Conservation (phyloP, 2,329 filamentous ascomycete species). For the Ophiocordyceps sinensis region DNA sequence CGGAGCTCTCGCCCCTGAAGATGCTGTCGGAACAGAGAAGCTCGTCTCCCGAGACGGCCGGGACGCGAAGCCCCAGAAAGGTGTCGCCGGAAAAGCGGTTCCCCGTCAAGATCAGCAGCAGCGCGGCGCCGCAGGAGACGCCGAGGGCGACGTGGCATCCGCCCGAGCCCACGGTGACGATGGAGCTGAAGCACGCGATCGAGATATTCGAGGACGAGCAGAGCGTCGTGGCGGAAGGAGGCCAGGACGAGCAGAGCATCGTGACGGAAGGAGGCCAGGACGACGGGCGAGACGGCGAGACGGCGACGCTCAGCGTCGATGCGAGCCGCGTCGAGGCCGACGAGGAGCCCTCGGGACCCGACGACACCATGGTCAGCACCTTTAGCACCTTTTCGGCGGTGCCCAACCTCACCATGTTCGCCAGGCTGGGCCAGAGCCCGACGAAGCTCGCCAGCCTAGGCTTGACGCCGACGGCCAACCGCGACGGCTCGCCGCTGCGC, state of each 20-base stretch:
- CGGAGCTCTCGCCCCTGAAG: conserved; percentile 42
- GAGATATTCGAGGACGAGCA: conserved; percentile 50
- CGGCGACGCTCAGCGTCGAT: conserved; percentile 14
- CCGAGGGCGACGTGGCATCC: conserved; percentile 3
- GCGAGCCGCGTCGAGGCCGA: conserved; percentile 13
- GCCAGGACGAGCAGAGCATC: conserved; percentile 32
- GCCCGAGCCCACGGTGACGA: conserved; percentile 25
- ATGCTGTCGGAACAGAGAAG: conserved; percentile 28
- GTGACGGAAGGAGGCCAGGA: conserved; percentile 8
- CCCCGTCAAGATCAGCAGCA: conserved; percentile 42
- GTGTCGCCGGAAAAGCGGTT: conserved; percentile 42
- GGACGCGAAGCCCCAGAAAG: conserved; percentile 28
- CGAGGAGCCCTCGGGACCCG: conserved; percentile 33
- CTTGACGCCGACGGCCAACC: conserved; percentile 1
- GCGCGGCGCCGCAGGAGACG: conserved; percentile 7
- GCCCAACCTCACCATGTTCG: conserved; percentile 74
- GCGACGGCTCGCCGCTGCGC: conserved; percentile 21
- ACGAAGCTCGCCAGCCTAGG: conserved; percentile 31
- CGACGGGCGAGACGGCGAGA: conserved; percentile 11
- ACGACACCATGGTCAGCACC: conserved; percentile 65
- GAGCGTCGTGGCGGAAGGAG: no score
- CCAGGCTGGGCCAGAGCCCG: conserved; percentile 54
- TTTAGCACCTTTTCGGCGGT: conserved; percentile 85
- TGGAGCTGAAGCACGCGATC: conserved; percentile 44
- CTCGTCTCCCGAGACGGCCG: conserved; percentile 10